Base-by-base conservation (phyloP, 306 rosid genomes). In the Oemleria cerasiformis region DNA sequence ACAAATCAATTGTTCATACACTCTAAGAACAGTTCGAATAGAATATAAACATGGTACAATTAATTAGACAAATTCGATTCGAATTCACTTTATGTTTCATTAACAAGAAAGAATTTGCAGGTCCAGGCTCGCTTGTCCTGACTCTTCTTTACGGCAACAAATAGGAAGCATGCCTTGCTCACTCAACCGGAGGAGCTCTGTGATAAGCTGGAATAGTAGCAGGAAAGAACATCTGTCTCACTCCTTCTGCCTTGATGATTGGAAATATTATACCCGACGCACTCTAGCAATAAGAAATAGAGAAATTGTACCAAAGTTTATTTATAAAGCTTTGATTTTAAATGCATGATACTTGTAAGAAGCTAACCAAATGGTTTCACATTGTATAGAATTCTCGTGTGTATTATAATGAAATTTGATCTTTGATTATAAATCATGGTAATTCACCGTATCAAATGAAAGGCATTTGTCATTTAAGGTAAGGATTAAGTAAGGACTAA, bases 231-330 rank as follows among this genome's bases (percentile, higher is more conserved):
- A 68, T 82, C 58, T 78, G 84, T 56, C 87, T 76, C 41, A 78
- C 72, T 75, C 92, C 92, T 67, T 84, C 89, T 23, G 82, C 79
- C 83, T 68, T 84, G 74, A 82, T 82, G 82, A 87, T 78, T 55
- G 87, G 87, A 62, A 87, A 82, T 73, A 87, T 82, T 78, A 87
- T 86, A 34, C 61, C 77, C 30, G 68, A 68, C 9, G 86, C 88
- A 81, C 88, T 64, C 86, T 83, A 81, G 9, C 65, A 70, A 48
- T 63, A 10, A 57, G 21, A 76, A 64, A 6, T 57, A n/a, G n/a
- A 39, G 36, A 68, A 59, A n/a, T 59, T 30, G 3, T 34, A 12
- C 4, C 3, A 16, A 34, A 7, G 42, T 59, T 34, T 38, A 6
- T 59, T 13, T 59, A 21, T 10, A 14, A 59, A 15, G 72, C 55